Evolutionary conservation across 169 alveolate species (phyloP), one percentile per base, ranked within the genome.

Genomic region (Cyclospora cayetanensis): DNA sequence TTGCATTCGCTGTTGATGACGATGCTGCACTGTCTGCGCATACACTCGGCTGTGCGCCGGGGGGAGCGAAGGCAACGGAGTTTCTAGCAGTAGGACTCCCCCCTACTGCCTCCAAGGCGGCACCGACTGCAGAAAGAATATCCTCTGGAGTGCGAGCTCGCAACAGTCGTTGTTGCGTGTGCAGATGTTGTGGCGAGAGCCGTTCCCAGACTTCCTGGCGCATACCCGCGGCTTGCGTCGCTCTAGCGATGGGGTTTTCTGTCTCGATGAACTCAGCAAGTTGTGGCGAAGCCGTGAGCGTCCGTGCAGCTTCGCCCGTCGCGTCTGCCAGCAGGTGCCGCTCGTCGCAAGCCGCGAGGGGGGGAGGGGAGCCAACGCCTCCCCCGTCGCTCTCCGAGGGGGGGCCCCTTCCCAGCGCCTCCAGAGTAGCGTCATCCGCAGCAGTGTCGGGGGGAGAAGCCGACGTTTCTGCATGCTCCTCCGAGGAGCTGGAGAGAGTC

Each of bases 131-230:
- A 35, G 9, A 31, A 22, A 90, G 90, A 2, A 90, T 31, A n/a
- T 29, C 80, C 46, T 70, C 90, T 11, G 76, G 82, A 31, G 60
- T 34, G 41, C 66, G 37, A 4, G 93, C 90, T 39, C 88, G 39
- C 43, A 90, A 34, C n/a, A 90, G 46, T 84, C 42, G 50, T 76
- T 50, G 68, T 60, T 90, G 93, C 60, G 68, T 60, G 46, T 76
- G 93, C 42, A 90, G 85, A 43, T 77, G 90, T 90, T 74, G 90
- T n/a, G 93, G 93, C 4, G 93, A 42, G 22, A 77, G 76, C 35
- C 53, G 18, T 42, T 46, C 35, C 93, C 93, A 90, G 7, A 42
- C 34, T 22, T 43, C 84, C 27, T n/a, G 52, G 70, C 72, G 83
- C 79, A 88, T 27, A n/a, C 72, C 35, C 25, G 89, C 70, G 41